These are phyloP conservation scores for Peronospora tabacina DNA, from an alignment of 352 stramenopile species.

Conservation along the genomic window DNA sequence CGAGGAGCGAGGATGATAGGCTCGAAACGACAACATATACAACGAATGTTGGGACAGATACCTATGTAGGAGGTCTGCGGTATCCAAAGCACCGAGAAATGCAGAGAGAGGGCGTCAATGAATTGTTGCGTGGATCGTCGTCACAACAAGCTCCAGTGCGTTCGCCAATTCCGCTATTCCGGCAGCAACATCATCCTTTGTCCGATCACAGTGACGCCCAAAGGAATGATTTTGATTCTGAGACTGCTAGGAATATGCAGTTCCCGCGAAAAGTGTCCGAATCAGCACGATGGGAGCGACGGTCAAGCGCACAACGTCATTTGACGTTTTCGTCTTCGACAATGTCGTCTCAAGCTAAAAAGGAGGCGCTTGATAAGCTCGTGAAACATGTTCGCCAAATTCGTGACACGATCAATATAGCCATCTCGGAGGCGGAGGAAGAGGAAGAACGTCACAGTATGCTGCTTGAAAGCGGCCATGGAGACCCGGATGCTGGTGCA, in stretches of 20 bases:
- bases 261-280: conserved; percentile 13
- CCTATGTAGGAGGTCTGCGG: conserved; percentile 32
- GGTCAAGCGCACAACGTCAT: conserved; percentile 17
- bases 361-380: conserved; percentile 42
- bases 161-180: conserved; percentile 22
- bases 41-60: conserved; percentile 46
- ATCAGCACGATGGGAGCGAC: conserved; percentile 4
- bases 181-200: conserved; percentile 6
- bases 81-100: conserved; percentile 29
- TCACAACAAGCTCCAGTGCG: conserved; percentile 6
- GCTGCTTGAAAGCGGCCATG: conserved; percentile 18
- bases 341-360: conserved; percentile 26
- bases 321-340: conserved; percentile 32
- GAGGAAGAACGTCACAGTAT: conserved; percentile 29
- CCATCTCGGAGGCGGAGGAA: conserved; percentile 53
- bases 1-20: conserved; percentile 19
- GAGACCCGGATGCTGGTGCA: conserved; percentile 18
- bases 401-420: conserved; percentile 57
- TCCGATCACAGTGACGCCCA: conserved; percentile 15
- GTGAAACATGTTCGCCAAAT: conserved; percentile 61
- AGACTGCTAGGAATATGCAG: conserved; percentile 8
- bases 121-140: conserved; percentile 10
- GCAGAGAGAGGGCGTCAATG: conserved; percentile 14
- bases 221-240: conserved; percentile 7
- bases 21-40: conserved; percentile 25